phyloP scores from a whole-genome alignment of 1,284 basidiomycete genomes.

The Neonothopanus nambi region DNA sequence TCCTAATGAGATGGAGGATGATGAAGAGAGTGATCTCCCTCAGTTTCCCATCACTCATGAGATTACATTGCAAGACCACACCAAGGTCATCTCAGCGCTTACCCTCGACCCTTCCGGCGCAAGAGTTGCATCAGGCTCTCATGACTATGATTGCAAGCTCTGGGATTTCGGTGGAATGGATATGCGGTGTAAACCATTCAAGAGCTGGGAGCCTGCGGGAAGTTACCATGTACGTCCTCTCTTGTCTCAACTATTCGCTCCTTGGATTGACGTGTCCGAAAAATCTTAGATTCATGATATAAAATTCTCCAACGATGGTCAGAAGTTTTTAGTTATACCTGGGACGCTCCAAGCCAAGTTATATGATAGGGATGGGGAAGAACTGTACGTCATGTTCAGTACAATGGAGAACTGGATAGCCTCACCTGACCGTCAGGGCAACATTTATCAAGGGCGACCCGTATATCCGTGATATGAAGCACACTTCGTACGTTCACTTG shows the following conservation, averaged over 20 bases:
- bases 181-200: constrained; percentile 86
- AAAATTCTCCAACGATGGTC: constrained; percentile 85
- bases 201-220: constrained; percentile 91
- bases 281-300: constrained; percentile 78
- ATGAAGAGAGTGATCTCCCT: constrained; percentile 46
- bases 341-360: constrained; percentile 88
- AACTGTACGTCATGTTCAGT: constrained; percentile 61
- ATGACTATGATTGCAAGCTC: constrained; percentile 96
- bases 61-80: constrained; percentile 89
- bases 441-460: constrained; percentile 95
- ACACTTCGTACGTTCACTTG: constrained; percentile 74
- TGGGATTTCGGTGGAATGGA: constrained; percentile 99
- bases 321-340: constrained; percentile 83
- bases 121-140: constrained; percentile 86
- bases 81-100: constrained; percentile 91
- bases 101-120: constrained; percentile 93
- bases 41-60: constrained; percentile 87
- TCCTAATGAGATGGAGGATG: constrained; percentile 53
- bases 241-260: constrained; percentile 15
- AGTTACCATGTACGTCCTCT: constrained; percentile 79
- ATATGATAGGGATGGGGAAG: constrained; percentile 88
- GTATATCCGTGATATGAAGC: constrained; percentile 98
- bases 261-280: constrained; percentile 4
- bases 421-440: constrained; percentile 63
- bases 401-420: constrained; percentile 33